Conservation (phyloP, 768 basidiomycete species). For the Trametes elegans region DNA sequence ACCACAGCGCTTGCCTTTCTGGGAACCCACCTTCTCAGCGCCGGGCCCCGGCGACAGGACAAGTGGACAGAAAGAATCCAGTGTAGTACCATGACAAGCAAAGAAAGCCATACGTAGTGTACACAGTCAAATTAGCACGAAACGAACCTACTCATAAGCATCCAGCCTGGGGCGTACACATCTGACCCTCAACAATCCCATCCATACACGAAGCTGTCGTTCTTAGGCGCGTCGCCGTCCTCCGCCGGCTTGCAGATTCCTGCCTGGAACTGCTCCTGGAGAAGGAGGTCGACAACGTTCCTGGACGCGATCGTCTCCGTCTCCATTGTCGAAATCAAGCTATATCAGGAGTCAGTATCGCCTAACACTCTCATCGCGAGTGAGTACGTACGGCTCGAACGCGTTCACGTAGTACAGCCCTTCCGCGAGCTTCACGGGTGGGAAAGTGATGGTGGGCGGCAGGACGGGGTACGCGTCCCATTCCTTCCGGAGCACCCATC, state of each 20-base stretch:
- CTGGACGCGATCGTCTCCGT: constrained; percentile 83
- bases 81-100: too few relatives aligned
- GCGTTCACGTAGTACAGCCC: constrained; percentile 91
- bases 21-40: not conserved
- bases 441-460: constrained; percentile 62
- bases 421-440: constrained; percentile 72
- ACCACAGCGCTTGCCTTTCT: constrained; percentile 1
- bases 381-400: constrained; percentile 76
- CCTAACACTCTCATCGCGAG: constrained; percentile 9
- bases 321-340: constrained; percentile 92
- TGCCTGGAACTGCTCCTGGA: constrained; percentile 68
- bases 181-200: constrained; percentile 21
- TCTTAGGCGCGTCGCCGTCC: constrained; percentile 18
- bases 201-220: constrained; percentile 26
- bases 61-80: too few relatives aligned
- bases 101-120: not conserved
- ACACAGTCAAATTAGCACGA: not conserved
- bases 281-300: constrained; percentile 77
- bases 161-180: not conserved
- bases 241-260: constrained; percentile 51
- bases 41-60: too few relatives aligned
- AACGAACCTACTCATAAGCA: not conserved
- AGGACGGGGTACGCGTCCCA: constrained; percentile 82
- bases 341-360: constrained; percentile 27
- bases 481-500: constrained; percentile 85